Percentiles rank a stretch among this genome's conserved stretches.
Evolutionary conservation across 2,329 filamentous ascomycete species (phyloP).

Genomic region (Ploettnerulaceae sp.): DNA sequence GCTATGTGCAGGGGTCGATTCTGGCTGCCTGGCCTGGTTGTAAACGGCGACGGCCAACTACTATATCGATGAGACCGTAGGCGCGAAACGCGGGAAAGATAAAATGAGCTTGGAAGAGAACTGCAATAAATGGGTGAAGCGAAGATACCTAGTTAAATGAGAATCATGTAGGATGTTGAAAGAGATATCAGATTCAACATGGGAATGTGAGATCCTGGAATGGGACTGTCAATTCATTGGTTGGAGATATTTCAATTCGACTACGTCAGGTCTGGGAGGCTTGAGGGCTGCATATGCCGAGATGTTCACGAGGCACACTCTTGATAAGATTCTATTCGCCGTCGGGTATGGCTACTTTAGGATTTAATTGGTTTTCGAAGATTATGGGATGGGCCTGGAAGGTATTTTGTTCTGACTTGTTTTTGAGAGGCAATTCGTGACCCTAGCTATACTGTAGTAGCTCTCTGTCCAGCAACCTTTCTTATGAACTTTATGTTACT

Average conservation of each 20-base stretch:
- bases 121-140: not conserved
- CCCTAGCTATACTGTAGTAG: too few species aligned
- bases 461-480: not conserved
- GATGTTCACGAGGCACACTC: conserved; percentile 20
- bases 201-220: conserved; percentile 1
- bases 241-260: not conserved
- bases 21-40: conserved; percentile 8
- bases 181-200: not conserved
- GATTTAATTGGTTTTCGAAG: conserved; percentile 9
- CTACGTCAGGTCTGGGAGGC: conserved; percentile 6
- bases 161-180: too few species aligned
- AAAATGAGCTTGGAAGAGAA: not conserved
- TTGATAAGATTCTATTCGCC: conserved; percentile 13
- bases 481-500: too few species aligned
- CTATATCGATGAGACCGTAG: not conserved
- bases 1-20: conserved; percentile 4
- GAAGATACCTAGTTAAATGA: too few species aligned
- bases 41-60: not conserved
- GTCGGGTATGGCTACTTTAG: conserved; percentile 11
- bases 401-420: not conserved
- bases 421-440: too few species aligned
- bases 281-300: conserved; percentile 12
- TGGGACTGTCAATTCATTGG: conserved; percentile 7
- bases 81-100: conserved; percentile 13
- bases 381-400: not conserved